Percentiles rank a stretch among this genome's conserved stretches.
These are phyloP conservation scores for Aspergillus fumigatiaffinis DNA, from an alignment of 2,329 filamentous ascomycete genomes.

Conservation along the genomic window DNA sequence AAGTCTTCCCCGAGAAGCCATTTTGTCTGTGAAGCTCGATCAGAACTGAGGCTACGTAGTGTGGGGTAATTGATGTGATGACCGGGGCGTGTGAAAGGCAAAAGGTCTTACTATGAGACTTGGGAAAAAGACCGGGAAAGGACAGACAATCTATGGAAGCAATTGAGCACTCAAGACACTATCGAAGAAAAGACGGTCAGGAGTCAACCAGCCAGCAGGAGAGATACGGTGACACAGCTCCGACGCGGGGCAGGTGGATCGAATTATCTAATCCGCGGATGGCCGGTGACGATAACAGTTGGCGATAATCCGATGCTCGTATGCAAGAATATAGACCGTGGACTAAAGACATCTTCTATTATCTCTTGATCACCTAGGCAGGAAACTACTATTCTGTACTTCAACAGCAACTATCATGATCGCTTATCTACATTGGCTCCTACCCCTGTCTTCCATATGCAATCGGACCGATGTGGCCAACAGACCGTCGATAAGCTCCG, in stretches of 20 bases:
- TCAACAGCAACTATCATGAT: too few species aligned
- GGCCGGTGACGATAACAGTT: not conserved
- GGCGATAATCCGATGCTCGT: not conserved
- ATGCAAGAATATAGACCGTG: too few species aligned
- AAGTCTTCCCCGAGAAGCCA: conserved; percentile 42
- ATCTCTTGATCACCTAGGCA: too few species aligned
- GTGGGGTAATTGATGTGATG: not conserved
- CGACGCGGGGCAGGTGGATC: not conserved
- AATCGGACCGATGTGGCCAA: not conserved
- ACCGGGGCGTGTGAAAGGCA: not conserved
- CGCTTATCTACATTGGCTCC: not conserved
- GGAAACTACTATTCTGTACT: too few species aligned
- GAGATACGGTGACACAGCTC: not conserved
- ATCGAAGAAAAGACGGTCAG: not conserved
- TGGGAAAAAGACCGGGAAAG: not conserved
- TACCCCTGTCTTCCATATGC: not conserved
- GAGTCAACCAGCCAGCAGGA: not conserved
- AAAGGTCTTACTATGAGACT: not conserved
- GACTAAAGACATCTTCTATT: not conserved
- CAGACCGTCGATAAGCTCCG: not conserved
- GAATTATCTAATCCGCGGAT: not conserved
- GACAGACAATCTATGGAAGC: not conserved
- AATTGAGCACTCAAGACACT: not conserved
- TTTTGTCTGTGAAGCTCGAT: not conserved
- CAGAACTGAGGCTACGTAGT: not conserved